Percentiles rank a stretch among this genome's conserved stretches.
Evolutionary conservation across 2,329 filamentous ascomycete species (phyloP).

Genomic region (Aureobasidium leucospermi): DNA sequence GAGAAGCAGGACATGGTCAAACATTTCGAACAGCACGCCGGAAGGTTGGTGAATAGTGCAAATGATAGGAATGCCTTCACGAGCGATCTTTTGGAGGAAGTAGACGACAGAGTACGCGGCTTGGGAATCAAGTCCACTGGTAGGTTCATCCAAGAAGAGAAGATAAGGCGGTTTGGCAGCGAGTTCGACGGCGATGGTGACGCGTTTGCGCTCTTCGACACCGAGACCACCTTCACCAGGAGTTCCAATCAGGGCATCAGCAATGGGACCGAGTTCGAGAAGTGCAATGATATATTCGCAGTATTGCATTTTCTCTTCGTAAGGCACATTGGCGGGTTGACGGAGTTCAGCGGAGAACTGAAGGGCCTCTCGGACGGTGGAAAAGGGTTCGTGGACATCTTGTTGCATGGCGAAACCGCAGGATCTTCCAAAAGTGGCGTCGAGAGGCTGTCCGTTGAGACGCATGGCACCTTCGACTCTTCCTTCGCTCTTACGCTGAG

Average conservation of each 20-base stretch:
- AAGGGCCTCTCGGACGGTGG: conserved; percentile 50
- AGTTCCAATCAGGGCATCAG: conserved; percentile 64
- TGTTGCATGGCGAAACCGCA: conserved; percentile 69
- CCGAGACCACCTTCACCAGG: conserved; percentile 51
- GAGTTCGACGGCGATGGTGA: conserved; percentile 48
- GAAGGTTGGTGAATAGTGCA: conserved; percentile 50
- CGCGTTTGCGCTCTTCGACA: conserved; percentile 54
- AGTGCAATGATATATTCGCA: conserved; percentile 62
- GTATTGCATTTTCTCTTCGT: conserved; percentile 54
- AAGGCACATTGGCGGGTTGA: conserved; percentile 48
- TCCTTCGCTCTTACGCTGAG: conserved; percentile 52
- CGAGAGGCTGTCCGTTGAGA: conserved; percentile 52
- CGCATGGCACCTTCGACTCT: conserved; percentile 60
- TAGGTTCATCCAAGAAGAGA: conserved; percentile 55
- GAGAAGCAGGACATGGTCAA: conserved; percentile 38
- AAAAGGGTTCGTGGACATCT: conserved; percentile 51
- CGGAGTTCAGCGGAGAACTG: conserved; percentile 50
- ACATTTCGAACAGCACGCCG: conserved; percentile 46
- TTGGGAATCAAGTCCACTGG: conserved; percentile 55
- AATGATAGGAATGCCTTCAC: conserved; percentile 37
- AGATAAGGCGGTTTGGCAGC: conserved; percentile 46
- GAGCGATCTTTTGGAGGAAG: conserved; percentile 55
- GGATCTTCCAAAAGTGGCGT: conserved; percentile 55
- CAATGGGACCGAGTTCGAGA: conserved; percentile 58
- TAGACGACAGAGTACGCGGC: conserved; percentile 56